A percentile compares a stretch with the other conserved stretches of the same genome.
Conservation (phyloP, 371 early-diverging fungal genomes). For the Apophysomyces elegans region DNA sequence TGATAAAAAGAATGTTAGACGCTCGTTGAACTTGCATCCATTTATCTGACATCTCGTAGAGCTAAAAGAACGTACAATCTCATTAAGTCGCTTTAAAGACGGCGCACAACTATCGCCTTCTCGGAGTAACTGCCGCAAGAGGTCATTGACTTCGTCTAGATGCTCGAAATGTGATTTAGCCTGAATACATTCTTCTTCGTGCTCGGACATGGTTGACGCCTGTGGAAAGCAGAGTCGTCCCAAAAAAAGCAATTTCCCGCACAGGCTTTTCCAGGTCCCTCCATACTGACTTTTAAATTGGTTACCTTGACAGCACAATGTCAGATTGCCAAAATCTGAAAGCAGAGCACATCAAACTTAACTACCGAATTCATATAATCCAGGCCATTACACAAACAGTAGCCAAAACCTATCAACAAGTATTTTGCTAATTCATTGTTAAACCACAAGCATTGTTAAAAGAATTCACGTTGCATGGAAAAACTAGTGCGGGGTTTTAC, state of each 20-base stretch:
- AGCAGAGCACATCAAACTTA: too few species aligned
- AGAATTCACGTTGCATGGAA: too few species aligned
- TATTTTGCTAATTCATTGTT: too few species aligned
- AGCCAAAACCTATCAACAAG: too few species aligned
- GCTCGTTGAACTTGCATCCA: not conserved
- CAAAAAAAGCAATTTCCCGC: slow-evolving; percentile 2
- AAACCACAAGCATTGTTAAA: too few species aligned
- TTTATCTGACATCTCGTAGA: too few species aligned
- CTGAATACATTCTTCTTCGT: slow-evolving; percentile 25
- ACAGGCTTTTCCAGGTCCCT: not conserved
- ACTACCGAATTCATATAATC: too few species aligned
- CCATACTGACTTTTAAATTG: not conserved
- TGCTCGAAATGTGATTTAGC: slow-evolving; percentile 49
- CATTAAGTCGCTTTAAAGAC: slow-evolving; percentile 25
- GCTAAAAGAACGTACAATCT: slow-evolving; percentile 26
- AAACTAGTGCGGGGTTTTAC: not conserved
- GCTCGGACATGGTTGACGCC: slow-evolving; percentile 9
- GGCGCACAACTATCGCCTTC: slow-evolving; percentile 13
- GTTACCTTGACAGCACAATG: not conserved
- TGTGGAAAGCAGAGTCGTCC: not conserved
- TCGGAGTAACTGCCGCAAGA: not conserved
- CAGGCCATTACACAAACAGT: too few species aligned
- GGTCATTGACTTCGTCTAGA: slow-evolving; percentile 24
- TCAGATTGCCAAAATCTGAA: too few species aligned
- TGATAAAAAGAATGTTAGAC: slow-evolving; percentile 21